These are phyloP conservation scores for Xylaria sp. DNA, from an alignment of 2,329 filamentous ascomycete genomes.

Conservation along the genomic window DNA sequence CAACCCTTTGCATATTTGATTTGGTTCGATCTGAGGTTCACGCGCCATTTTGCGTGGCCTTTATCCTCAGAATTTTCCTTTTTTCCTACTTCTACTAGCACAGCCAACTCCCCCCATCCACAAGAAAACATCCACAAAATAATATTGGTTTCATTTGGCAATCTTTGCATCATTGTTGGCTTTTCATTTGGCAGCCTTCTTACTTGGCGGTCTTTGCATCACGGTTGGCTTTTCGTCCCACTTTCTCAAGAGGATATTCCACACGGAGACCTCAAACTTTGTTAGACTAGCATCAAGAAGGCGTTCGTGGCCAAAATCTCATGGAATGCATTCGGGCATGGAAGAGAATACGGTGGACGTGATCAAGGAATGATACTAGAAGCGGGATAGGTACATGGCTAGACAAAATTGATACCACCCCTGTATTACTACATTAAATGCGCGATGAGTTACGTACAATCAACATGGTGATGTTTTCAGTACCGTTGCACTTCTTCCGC, in stretches of 20 bases:
- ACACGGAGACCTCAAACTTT: not conserved
- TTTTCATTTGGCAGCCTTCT: no score
- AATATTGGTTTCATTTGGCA: no score
- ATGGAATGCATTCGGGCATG: not conserved
- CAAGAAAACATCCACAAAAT: no score
- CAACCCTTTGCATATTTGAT: slow-evolving; percentile 5
- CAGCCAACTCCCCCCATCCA: no score
- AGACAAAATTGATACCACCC: not conserved
- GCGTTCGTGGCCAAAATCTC: not conserved
- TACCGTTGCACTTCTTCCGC: not conserved
- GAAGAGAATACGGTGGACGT: not conserved
- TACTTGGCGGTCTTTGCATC: not conserved
- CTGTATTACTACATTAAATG: slow-evolving; percentile 9
- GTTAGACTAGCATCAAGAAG: not conserved
- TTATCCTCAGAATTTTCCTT: not conserved
- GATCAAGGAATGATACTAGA: slow-evolving; percentile 7
- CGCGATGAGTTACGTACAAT: slow-evolving; percentile 20
- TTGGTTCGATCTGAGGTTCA: slow-evolving; percentile 10
- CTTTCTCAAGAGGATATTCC: slow-evolving; percentile 1
- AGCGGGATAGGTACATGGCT: not conserved
- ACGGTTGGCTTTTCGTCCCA: not conserved
- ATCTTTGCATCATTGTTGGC: no score
- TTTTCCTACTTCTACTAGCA: not conserved
- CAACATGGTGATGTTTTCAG: not conserved
- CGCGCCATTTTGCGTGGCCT: not conserved